A percentile compares a stretch with the other conserved stretches of the same genome.
phyloP scores from a whole-genome alignment of 1,284 basidiomycete genomes.

The Fomitopsis palustris region DNA sequence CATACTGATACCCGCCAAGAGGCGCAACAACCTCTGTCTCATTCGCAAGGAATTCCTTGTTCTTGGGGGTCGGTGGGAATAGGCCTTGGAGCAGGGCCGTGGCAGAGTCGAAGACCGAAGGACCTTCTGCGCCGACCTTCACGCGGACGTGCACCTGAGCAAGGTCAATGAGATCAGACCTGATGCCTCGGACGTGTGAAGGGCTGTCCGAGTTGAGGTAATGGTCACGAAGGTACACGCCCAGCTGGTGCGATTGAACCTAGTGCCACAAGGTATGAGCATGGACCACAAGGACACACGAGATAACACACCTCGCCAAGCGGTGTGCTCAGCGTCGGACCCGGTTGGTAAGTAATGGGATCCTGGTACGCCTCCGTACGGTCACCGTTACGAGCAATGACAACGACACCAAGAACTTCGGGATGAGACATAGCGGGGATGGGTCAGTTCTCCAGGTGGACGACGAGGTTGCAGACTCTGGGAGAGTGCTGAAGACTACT shows the following conservation, averaged over 20 bases:
- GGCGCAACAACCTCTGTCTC: conserved; percentile 71
- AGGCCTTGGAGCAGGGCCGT: conserved; percentile 77
- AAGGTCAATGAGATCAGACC: conserved; percentile 65
- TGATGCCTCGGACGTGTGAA: conserved; percentile 66
- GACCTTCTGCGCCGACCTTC: conserved; percentile 81
- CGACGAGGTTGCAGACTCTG: conserved; percentile 2
- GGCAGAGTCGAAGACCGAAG: conserved; percentile 80
- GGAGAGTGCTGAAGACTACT: background rate
- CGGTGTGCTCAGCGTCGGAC: conserved; percentile 77
- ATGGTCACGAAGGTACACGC: conserved; percentile 58
- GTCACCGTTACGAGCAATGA: conserved; percentile 85
- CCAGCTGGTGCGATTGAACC: conserved; percentile 74
- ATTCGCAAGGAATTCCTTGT: conserved; percentile 76
- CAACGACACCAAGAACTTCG: conserved; percentile 75
- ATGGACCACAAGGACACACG: background rate
- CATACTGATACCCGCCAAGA: conserved; percentile 82
- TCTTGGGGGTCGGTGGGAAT: conserved; percentile 69
- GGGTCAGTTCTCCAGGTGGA: background rate
- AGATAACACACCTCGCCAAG: conserved; percentile 65
- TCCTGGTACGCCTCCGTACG: conserved; percentile 69
- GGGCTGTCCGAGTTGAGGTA: conserved; percentile 67
- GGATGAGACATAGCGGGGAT: conserved; percentile 42
- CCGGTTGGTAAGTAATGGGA: conserved; percentile 64
- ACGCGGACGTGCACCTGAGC: conserved; percentile 70
- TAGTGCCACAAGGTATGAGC: conserved; percentile 22